Evolutionary conservation across 768 basidiomycete species (phyloP).

Genomic region (Mycena capillaripes): DNA sequence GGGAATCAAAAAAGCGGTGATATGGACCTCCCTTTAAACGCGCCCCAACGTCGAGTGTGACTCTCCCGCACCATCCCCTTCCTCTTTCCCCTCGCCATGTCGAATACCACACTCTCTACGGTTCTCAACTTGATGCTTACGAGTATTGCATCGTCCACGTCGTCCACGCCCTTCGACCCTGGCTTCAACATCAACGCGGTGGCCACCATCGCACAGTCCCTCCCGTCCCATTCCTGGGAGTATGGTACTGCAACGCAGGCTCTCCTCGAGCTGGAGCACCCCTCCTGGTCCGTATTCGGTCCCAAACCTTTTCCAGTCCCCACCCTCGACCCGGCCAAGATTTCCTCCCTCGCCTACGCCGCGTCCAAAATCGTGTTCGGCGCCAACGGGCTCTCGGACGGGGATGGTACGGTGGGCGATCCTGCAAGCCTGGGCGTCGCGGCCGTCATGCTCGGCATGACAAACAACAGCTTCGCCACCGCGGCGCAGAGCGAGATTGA

Average conservation of each 20-base stretch:
- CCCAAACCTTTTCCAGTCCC: constrained; percentile 43
- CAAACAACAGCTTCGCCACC: constrained; percentile 48
- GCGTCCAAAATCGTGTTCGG: constrained; percentile 39
- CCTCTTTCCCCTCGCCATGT: too few relatives aligned
- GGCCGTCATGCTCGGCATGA: constrained; percentile 57
- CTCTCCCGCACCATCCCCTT: too few relatives aligned
- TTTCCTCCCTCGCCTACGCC: constrained; percentile 39
- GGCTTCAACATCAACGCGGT: constrained; percentile 35
- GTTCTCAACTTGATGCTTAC: too few relatives aligned
- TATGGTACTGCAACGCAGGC: constrained; percentile 46
- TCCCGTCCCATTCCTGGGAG: constrained; percentile 50
- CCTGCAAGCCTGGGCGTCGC: constrained; percentile 66
- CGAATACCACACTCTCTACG: too few relatives aligned
- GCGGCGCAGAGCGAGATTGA: constrained; percentile 58
- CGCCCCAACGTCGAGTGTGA: too few relatives aligned
- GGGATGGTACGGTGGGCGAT: constrained; percentile 66
- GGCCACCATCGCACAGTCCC: constrained; percentile 35
- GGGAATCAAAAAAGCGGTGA: too few relatives aligned
- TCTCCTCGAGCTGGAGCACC: constrained; percentile 45
- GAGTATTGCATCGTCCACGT: too few relatives aligned
- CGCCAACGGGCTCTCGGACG: constrained; percentile 47
- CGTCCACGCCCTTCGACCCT: too few relatives aligned
- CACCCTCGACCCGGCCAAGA: constrained; percentile 25
- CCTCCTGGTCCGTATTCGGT: constrained; percentile 46
- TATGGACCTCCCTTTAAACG: too few relatives aligned